These are phyloP conservation scores for Scheffersomyces quercinus DNA, from an alignment of 1,139 yeast species.

Conservation along the genomic window DNA sequence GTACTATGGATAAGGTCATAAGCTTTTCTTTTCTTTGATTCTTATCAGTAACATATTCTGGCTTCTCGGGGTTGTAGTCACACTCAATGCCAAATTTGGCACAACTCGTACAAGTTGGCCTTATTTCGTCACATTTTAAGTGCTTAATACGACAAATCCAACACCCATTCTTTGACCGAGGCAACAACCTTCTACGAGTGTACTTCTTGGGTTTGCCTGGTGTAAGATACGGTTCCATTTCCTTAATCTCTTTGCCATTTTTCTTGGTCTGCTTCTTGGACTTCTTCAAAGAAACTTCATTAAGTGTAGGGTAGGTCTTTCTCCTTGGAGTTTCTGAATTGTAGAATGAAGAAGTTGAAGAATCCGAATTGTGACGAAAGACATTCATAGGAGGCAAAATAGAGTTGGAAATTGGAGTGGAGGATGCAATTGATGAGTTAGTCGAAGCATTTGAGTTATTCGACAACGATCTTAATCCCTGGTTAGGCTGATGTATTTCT, in stretches of 20 bases:
- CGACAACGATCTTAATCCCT: conserved; percentile 13
- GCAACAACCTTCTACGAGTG: conserved; percentile 43
- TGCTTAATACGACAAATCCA: conserved; percentile 54
- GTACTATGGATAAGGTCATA: conserved; percentile 29
- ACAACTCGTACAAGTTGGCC: conserved; percentile 44
- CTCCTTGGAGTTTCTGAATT: conserved; percentile 21
- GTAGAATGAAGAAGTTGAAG: conserved; percentile 14
- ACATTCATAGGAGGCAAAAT: conserved; percentile 25
- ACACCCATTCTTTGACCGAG: conserved; percentile 48
- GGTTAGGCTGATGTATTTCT: conserved; percentile 17
- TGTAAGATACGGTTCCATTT: neutral
- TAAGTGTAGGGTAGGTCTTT: conserved; percentile 16
- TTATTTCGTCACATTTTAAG: conserved; percentile 46
- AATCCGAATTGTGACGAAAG: conserved; percentile 30
- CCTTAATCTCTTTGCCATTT: neutral
- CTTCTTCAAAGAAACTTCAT: conserved; percentile 16
- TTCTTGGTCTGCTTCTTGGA: conserved; percentile 9
- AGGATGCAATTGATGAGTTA: conserved; percentile 7
- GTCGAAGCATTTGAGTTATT: conserved; percentile 13
- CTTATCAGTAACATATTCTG: conserved; percentile 42
- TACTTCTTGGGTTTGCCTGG: conserved; percentile 31
- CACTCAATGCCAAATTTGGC: conserved; percentile 43
- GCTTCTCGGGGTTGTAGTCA: conserved; percentile 45
- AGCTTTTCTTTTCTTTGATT: conserved; percentile 37
- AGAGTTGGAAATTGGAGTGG: conserved; percentile 9